phyloP scores from a whole-genome alignment of 257 asterid genomes.

The Scutellaria minor region DNA sequence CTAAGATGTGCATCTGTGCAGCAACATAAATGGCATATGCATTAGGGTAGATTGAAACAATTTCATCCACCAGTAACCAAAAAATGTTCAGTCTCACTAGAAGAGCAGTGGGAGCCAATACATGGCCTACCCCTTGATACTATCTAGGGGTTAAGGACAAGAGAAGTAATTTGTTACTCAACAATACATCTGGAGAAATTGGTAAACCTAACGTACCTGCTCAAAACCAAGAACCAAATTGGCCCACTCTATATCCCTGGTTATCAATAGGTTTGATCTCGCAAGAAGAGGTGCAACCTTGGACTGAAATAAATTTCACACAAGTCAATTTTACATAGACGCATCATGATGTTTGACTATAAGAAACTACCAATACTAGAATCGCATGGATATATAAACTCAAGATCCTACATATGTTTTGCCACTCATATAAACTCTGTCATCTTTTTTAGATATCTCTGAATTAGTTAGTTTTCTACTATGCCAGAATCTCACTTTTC shows the following conservation, averaged over 20 bases:
- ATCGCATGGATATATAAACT: slow-evolving; percentile 15
- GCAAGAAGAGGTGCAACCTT: slow-evolving; percentile 92
- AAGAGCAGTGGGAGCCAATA: slow-evolving; percentile 17
- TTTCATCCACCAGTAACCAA: slow-evolving; percentile 13
- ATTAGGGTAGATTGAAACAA: slow-evolving; percentile 7
- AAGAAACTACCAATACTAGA: slow-evolving; percentile 23
- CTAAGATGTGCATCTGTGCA: slow-evolving; percentile 9
- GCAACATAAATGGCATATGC: slow-evolving; percentile 24
- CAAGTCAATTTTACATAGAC: slow-evolving; percentile 22
- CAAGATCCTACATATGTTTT: background rate
- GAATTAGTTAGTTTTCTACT: background rate
- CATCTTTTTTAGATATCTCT: slow-evolving; percentile 1
- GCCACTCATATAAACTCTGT: slow-evolving; percentile 5
- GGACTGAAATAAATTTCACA: slow-evolving; percentile 54
- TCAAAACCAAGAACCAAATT: slow-evolving; percentile 91
- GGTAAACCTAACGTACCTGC: slow-evolving; percentile 63
- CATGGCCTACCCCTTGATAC: background rate
- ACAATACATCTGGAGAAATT: slow-evolving; percentile 21
- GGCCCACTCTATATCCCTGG: slow-evolving; percentile 99
- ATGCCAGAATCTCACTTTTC: background rate
- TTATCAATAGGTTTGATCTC: slow-evolving; percentile 92
- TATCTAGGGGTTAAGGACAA: slow-evolving; percentile 8
- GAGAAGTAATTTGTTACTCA: slow-evolving; percentile 6
- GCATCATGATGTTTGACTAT: slow-evolving; percentile 26
- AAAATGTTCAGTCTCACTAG: slow-evolving; percentile 3